These are phyloP conservation scores for Pythium grandisporangium DNA, from an alignment of 352 stramenopile species.

Conservation along the genomic window DNA sequence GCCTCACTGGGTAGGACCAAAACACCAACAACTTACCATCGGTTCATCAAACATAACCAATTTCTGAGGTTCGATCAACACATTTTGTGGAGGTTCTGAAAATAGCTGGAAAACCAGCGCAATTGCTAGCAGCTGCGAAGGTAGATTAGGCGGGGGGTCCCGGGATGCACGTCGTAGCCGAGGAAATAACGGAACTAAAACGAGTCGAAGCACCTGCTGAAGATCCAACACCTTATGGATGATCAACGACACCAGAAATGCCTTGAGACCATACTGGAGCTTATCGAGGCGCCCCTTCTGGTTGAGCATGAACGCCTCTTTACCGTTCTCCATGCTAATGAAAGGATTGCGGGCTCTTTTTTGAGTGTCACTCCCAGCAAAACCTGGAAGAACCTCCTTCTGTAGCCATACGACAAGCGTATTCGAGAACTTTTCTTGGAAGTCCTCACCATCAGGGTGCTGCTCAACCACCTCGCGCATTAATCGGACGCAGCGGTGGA, in stretches of 20 bases:
- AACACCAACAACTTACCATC: slow-evolving; percentile 37
- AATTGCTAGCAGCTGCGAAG: slow-evolving; percentile 77
- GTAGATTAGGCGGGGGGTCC: slow-evolving; percentile 66
- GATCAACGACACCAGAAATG: slow-evolving; percentile 72
- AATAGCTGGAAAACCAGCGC: slow-evolving; percentile 80
- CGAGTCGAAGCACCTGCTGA: slow-evolving; percentile 72
- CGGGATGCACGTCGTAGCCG: slow-evolving; percentile 55
- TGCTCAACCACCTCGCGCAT: slow-evolving; percentile 79
- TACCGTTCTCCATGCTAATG: slow-evolving; percentile 69
- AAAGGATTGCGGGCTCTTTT: slow-evolving; percentile 80
- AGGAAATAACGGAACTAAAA: slow-evolving; percentile 75
- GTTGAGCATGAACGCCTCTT: slow-evolving; percentile 75
- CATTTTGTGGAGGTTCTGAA: slow-evolving; percentile 73
- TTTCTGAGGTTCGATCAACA: slow-evolving; percentile 69
- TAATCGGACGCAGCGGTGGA: slow-evolving; percentile 77
- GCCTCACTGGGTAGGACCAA: background rate
- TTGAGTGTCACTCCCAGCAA: slow-evolving; percentile 65
- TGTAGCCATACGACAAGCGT: slow-evolving; percentile 80
- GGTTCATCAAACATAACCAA: slow-evolving; percentile 81
- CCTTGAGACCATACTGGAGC: slow-evolving; percentile 80
- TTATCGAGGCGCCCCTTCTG: slow-evolving; percentile 78
- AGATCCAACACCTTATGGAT: slow-evolving; percentile 84
- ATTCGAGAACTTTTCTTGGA: slow-evolving; percentile 79
- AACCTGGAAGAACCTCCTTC: slow-evolving; percentile 78
- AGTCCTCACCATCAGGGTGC: slow-evolving; percentile 77